Conservation (phyloP, 805 yeast genomes). For the Candida cerambycidarum region DNA sequence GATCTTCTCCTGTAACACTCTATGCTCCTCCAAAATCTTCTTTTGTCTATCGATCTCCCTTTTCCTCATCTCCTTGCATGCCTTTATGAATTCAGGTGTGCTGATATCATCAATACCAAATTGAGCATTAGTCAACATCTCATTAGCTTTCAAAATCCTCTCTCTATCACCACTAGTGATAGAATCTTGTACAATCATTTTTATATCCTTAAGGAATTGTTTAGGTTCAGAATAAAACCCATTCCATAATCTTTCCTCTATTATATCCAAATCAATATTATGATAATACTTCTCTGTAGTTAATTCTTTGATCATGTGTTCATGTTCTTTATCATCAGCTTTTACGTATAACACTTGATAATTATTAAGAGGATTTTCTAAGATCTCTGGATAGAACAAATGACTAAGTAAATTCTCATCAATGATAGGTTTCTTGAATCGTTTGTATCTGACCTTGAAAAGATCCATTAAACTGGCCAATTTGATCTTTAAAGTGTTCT, state of each 20-base stretch:
- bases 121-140: slow-evolving; percentile 94
- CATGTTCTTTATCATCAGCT: slow-evolving; percentile 43
- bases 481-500: slow-evolving; percentile 81
- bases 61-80: slow-evolving; percentile 70
- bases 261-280: slow-evolving; percentile 91
- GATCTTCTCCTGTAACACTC: slow-evolving; percentile 8
- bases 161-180: slow-evolving; percentile 78
- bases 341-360: slow-evolving; percentile 46
- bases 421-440: slow-evolving; percentile 87
- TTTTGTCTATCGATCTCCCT: slow-evolving; percentile 62
- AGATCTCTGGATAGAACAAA: slow-evolving; percentile 64
- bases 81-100: slow-evolving; percentile 65
- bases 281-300: slow-evolving; percentile 68
- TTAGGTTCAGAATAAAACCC: slow-evolving; percentile 92
- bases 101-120: slow-evolving; percentile 91
- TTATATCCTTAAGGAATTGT: slow-evolving; percentile 83
- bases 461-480: slow-evolving; percentile 86
- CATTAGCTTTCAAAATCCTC: slow-evolving; percentile 76
- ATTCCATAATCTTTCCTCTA: slow-evolving; percentile 96
- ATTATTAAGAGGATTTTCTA: slow-evolving; percentile 34
- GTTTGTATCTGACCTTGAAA: slow-evolving; percentile 80
- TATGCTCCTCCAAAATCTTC: slow-evolving; percentile 39
- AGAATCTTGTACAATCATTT: slow-evolving; percentile 79
- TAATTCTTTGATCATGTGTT: slow-evolving; percentile 78
- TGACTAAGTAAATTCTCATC: slow-evolving; percentile 75